These are phyloP conservation scores for Wallacemonas collosoma DNA, from an alignment of 208 protist genomes.

Conservation along the genomic window DNA sequence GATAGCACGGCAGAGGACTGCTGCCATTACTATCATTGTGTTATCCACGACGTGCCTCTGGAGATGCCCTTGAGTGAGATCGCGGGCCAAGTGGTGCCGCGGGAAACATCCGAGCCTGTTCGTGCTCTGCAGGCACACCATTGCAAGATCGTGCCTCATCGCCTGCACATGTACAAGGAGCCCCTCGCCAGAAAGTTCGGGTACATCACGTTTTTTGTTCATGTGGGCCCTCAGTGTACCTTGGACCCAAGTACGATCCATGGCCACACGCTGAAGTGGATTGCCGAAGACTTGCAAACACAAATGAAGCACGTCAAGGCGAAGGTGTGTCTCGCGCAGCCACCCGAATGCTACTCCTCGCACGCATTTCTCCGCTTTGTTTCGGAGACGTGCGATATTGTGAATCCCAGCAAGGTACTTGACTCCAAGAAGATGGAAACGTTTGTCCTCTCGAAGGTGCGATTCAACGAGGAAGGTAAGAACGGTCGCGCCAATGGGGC, in stretches of 20 bases:
- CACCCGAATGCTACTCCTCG: slow-evolving; percentile 56
- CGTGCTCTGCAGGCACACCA: slow-evolving; percentile 28
- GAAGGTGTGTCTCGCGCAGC: slow-evolving; percentile 51
- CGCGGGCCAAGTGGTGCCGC: slow-evolving; percentile 45
- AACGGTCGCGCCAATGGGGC: slow-evolving; percentile 30
- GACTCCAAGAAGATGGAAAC: slow-evolving; percentile 66
- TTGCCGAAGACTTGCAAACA: slow-evolving; percentile 52
- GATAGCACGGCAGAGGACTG: slow-evolving; percentile 28
- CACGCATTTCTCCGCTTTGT: slow-evolving; percentile 53
- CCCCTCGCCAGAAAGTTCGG: slow-evolving; percentile 73
- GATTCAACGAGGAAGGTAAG: slow-evolving; percentile 32
- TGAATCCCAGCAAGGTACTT: slow-evolving; percentile 26
- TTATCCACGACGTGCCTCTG: slow-evolving; percentile 51
- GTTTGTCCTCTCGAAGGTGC: slow-evolving; percentile 63
- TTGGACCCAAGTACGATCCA: slow-evolving; percentile 33
- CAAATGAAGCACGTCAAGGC: slow-evolving; percentile 32
- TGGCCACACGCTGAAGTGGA: slow-evolving; percentile 47
- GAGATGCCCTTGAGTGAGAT: slow-evolving; percentile 41
- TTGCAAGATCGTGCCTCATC: slow-evolving; percentile 64
- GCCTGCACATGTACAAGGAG: slow-evolving; percentile 85
- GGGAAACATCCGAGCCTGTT: slow-evolving; percentile 35
- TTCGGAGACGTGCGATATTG: slow-evolving; percentile 45
- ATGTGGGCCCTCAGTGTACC: slow-evolving; percentile 24
- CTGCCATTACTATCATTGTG: slow-evolving; percentile 73
- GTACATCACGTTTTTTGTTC: slow-evolving; percentile 66